Conservation (phyloP, 1,284 basidiomycete species). For the Erythrobasidium hasegawianum region DNA sequence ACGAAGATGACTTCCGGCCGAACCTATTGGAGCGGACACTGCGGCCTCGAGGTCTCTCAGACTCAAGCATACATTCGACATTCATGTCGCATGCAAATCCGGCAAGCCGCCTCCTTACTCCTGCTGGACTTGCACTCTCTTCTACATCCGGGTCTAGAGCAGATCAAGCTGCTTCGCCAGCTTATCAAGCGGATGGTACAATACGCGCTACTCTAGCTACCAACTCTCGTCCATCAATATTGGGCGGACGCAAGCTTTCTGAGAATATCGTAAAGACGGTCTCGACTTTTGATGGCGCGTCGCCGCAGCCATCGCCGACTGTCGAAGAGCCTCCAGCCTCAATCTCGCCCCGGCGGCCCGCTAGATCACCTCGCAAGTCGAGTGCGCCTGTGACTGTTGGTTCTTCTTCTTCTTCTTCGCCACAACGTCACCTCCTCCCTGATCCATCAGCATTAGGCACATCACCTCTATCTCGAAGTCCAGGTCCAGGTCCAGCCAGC, state of each 20-base stretch:
- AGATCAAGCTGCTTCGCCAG: neutral
- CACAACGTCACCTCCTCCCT: too few species aligned
- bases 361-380: conserved; percentile 1
- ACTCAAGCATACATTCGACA: conserved; percentile 82
- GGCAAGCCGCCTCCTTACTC: conserved; percentile 11
- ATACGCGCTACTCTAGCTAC: conserved; percentile 10
- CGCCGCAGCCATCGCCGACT: neutral
- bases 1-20: conserved; percentile 51
- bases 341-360: neutral
- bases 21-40: conserved; percentile 62
- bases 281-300: neutral
- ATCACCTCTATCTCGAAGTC: too few species aligned
- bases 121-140: conserved; percentile 27
- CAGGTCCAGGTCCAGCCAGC: neutral
- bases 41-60: conserved; percentile 72
- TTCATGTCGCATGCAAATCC: conserved; percentile 55
- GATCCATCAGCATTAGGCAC: too few species aligned
- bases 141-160: conserved; percentile 1
- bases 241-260: conserved; percentile 2
- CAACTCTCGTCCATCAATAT: conserved; percentile 9
- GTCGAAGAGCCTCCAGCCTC: neutral
- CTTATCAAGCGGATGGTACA: conserved; percentile 6
- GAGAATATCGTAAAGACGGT: neutral
- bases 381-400: neutral
- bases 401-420: too few species aligned